Percentiles rank a stretch among this genome's conserved stretches.
Conservation (phyloP, 2,329 filamentous ascomycete genomes). For the Cordyceps fumosorosea region DNA sequence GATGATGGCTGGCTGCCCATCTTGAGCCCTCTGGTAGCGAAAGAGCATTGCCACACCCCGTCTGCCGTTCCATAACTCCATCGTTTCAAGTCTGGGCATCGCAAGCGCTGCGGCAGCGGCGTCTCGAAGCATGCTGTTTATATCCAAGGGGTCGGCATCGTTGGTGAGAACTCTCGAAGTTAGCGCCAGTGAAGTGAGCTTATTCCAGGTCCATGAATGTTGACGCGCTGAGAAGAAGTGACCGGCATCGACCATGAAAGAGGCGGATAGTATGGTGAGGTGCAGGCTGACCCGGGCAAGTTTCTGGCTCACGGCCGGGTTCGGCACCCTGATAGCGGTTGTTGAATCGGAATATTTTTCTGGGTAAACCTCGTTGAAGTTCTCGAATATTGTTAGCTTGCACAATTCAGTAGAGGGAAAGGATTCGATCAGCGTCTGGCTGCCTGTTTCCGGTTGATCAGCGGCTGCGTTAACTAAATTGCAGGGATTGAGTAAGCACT, state of each 20-base stretch:
- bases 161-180: conserved; percentile 24
- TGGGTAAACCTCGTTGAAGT: conserved; percentile 27
- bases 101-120: conserved; percentile 21
- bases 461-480: conserved; percentile 15
- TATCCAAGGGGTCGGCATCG: conserved; percentile 16
- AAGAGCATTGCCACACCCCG: conserved; percentile 21
- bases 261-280: conserved; percentile 24
- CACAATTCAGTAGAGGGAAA: conserved; percentile 19
- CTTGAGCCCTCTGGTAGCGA: conserved; percentile 16
- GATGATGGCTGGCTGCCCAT: conserved; percentile 18
- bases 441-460: conserved; percentile 12
- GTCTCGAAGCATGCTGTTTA: conserved; percentile 22
- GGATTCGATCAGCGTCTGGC: conserved; percentile 23
- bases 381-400: conserved; percentile 30
- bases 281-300: conserved; percentile 25
- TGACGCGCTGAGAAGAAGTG: conserved; percentile 23
- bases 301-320: conserved; percentile 20
- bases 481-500: conserved; percentile 17
- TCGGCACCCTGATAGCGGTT: conserved; percentile 17
- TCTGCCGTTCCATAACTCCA: conserved; percentile 29
- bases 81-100: conserved; percentile 25
- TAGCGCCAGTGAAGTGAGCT: conserved; percentile 25
- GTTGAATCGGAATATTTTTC: conserved; percentile 10
- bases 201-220: conserved; percentile 23
- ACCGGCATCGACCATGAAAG: conserved; percentile 26